Base-by-base conservation (phyloP, 176 grass and related monocot species). In the Avena eriantha region DNA sequence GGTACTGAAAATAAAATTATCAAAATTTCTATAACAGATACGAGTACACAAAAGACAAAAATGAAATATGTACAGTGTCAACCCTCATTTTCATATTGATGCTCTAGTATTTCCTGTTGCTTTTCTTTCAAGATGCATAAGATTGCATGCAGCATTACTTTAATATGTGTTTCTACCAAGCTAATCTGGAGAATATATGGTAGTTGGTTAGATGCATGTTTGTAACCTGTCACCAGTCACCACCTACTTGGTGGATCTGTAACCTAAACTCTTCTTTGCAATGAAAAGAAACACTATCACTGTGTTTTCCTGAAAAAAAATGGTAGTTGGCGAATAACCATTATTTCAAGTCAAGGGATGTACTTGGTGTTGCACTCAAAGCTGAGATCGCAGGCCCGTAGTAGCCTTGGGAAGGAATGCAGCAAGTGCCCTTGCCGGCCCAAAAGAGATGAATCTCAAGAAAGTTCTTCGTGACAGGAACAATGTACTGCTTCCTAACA, bases 381-480 rank as follows among this genome's bases (percentile, higher is more conserved):
- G 93, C 95, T 31, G 95, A 93, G 15, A 97, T 82, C 48, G 83
- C 65, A 69, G 91, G 87, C 1, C 95, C 95, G 5, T 98, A 95
- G 84, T 89, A 93, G 53, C 93, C 93, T 89, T 89, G 83, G 19
- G 0, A 73, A 35, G 93, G 93, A 59, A 93, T 72, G 63, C 95
- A 98, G 39, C 93, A 98, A 85, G 95, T 98, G 11, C 95, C 95
- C 83, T 97, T 97, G 54, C 95, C 95, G 47, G 93, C 93, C 95
- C 95, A 97, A 85, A 97, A 97, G 67, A 95, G 90, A 93, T 98
- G 95, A 73, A 98, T 90, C 71, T 98, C 95, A 34, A 98, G 84
- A 78, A 98, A 95, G 66, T 98, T 98, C 64, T 82, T 92, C 14
- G 91, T 90, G 19, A 98, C 89, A 23, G 83, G 79, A 85, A 83